phyloP scores from a whole-genome alignment of 78 protist genomes.

The Diacronema lutheri region DNA sequence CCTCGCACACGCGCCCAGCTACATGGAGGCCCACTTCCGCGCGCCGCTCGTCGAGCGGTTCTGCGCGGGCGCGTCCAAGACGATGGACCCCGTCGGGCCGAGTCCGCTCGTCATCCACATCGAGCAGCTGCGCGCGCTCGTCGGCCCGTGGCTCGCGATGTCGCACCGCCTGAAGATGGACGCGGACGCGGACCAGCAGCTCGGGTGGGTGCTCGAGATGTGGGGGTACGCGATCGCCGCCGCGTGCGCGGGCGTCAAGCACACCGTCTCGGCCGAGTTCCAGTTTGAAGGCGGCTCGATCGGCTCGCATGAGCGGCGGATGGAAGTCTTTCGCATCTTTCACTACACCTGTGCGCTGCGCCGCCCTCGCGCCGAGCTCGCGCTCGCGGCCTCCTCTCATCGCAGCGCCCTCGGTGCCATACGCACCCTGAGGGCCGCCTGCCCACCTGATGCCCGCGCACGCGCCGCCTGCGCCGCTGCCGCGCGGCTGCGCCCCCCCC shows the following conservation, averaged over 20 bases:
- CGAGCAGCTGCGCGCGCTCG: not conserved
- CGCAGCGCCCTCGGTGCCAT: too few species aligned
- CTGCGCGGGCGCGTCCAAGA: not conserved
- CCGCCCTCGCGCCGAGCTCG: too few species aligned
- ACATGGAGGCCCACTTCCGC: not conserved
- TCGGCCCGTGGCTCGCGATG: not conserved
- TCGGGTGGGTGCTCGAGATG: conserved; percentile 17
- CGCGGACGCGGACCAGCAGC: not conserved
- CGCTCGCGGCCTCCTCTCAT: too few species aligned
- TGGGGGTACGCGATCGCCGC: not conserved
- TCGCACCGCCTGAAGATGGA: not conserved
- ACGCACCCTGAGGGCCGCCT: too few species aligned
- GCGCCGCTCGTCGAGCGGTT: not conserved
- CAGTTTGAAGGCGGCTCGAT: conserved; percentile 1
- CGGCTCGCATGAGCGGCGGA: not conserved
- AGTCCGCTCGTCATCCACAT: not conserved
- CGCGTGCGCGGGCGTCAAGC: not conserved
- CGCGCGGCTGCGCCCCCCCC: too few species aligned
- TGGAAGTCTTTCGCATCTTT: not conserved
- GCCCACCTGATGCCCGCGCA: too few species aligned
- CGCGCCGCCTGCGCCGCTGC: too few species aligned
- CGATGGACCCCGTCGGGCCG: conserved; percentile 4
- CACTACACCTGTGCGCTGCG: conserved; percentile 19
- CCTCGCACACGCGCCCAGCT: not conserved
- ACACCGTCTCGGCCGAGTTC: not conserved